Base-by-base conservation (phyloP, 1,284 basidiomycete genomes). In the Cutaneotrichosporon sp. region DNA sequence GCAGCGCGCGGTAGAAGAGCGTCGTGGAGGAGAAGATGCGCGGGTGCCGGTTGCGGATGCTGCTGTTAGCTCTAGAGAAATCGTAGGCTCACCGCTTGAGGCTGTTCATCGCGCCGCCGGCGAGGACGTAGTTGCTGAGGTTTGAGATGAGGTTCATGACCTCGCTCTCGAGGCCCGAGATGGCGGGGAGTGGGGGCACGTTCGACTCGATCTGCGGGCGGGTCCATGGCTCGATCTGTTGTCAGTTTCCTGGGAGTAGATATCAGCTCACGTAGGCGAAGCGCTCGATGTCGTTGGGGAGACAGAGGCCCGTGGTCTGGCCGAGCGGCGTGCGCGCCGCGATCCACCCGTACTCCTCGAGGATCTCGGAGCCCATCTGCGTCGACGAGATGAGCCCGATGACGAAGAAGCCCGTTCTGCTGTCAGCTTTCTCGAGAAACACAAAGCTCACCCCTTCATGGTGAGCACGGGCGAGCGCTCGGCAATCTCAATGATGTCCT, bases 351-450 rank as follows among this genome's bases (percentile, higher is more conserved):
- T 89, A 91, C 72, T 97, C 94, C 59, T 92, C 89, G 38, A 99
- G 80, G 73, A 94, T 83, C 83, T 97, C 85, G 64, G 87, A 86
- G 2, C 91, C 91, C 73, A 87, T 85, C 16, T 83, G 81, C 0
- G 90, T 91, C 0, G 85, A 86, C 1, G 90, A 88, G 56, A 92
- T 85, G 42, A 92, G 82, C 0, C 95, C 95, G 9, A 99, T 83
- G 5, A 95, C 91, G 72, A 94, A 98, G 82, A 95, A 99, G 73
- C 93, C 97, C 2, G 97, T 98, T 6, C 94, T 95, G 68, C 4
- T 8, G 25, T 62, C 42, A 62, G 61, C 56, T 50, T 5, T 9
- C 31, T 16, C 7, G 5, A 18, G 1, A 8, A 9, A 18, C 7
- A 4, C 46, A 9, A n/a, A 11, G 72, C 89, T 71, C 72, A 95